A percentile compares a stretch with the other conserved stretches of the same genome.
Evolutionary conservation across 768 basidiomycete genomes (phyloP).

Genomic region (Boletus speciosus): DNA sequence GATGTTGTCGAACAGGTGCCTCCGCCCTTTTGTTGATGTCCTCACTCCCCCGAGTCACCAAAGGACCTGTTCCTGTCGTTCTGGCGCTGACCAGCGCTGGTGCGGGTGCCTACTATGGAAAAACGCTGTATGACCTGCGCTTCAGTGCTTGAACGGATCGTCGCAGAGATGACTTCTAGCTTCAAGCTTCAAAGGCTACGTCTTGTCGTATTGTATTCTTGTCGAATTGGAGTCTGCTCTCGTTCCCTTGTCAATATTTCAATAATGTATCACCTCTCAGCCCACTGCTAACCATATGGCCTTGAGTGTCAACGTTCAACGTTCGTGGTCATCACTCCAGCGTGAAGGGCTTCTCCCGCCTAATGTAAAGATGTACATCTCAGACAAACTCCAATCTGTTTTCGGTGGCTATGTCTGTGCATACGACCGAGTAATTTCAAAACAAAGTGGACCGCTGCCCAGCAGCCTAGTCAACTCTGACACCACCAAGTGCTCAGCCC

Average conservation of each 20-base stretch:
- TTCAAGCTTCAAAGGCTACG: neutral
- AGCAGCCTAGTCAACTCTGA: neutral
- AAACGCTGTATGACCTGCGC: constrained; percentile 43
- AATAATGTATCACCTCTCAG: neutral
- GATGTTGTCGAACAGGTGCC: constrained; percentile 47
- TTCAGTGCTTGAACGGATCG: constrained; percentile 8
- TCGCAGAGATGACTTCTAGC: neutral
- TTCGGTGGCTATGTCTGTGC: neutral
- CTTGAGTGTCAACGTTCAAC: neutral
- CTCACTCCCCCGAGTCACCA: constrained; percentile 65
- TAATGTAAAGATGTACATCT: constrained; percentile 16
- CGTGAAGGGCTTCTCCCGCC: neutral
- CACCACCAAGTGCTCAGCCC: neutral
- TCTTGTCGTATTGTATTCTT: constrained; percentile 11
- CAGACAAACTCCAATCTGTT: constrained; percentile 3
- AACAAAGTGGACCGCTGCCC: neutral
- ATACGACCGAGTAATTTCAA: constrained; percentile 2
- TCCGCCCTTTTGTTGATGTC: constrained; percentile 73
- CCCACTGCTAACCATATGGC: neutral
- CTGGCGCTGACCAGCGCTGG: constrained; percentile 60
- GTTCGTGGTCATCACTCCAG: neutral
- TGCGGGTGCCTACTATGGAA: constrained; percentile 67
- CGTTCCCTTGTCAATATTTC: neutral
- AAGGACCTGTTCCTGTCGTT: constrained; percentile 69
- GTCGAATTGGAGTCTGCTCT: neutral